A percentile compares a stretch with the other conserved stretches of the same genome.
Conservation (phyloP, 1,284 basidiomycete species). For the Cutaneotrichosporon sp. region DNA sequence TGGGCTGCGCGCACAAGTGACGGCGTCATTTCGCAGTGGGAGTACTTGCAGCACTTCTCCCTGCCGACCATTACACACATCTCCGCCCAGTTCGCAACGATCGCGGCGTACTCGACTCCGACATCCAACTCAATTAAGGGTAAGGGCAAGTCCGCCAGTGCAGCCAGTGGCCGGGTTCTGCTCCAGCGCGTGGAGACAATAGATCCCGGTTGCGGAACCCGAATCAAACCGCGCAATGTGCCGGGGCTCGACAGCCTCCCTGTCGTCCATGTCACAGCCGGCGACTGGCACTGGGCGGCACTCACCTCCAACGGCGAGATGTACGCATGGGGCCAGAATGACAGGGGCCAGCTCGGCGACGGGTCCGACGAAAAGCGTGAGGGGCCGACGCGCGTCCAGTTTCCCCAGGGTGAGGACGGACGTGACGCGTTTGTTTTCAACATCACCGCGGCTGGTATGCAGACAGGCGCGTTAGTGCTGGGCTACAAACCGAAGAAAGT, state of each 20-base stretch:
- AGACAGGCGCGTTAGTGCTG: constrained; percentile 77
- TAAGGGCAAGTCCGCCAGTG: no score
- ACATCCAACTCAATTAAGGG: not conserved
- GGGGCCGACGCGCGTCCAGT: constrained; percentile 64
- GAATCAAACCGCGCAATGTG: constrained; percentile 56
- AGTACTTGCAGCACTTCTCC: constrained; percentile 48
- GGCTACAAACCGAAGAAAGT: constrained; percentile 47
- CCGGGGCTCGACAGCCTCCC: constrained; percentile 65
- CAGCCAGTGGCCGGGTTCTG: no score
- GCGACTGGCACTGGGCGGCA: constrained; percentile 84
- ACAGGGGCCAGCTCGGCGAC: constrained; percentile 72
- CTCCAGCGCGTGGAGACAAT: constrained; percentile 35
- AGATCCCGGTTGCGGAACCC: not conserved
- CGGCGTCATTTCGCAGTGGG: constrained; percentile 1
- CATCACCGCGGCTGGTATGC: constrained; percentile 77
- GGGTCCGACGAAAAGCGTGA: constrained; percentile 36
- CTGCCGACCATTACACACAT: constrained; percentile 56
- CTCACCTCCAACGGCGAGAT: constrained; percentile 71
- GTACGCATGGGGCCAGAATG: constrained; percentile 76
- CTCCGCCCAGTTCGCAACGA: constrained; percentile 73
- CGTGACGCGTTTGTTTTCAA: constrained; percentile 66
- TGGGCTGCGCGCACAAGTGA: constrained; percentile 24
- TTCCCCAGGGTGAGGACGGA: constrained; percentile 40
- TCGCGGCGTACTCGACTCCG: constrained; percentile 74
- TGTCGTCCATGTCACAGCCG: constrained; percentile 77